Evolutionary conservation across 768 basidiomycete genomes (phyloP).

Genomic region (Boletales sp.): DNA sequence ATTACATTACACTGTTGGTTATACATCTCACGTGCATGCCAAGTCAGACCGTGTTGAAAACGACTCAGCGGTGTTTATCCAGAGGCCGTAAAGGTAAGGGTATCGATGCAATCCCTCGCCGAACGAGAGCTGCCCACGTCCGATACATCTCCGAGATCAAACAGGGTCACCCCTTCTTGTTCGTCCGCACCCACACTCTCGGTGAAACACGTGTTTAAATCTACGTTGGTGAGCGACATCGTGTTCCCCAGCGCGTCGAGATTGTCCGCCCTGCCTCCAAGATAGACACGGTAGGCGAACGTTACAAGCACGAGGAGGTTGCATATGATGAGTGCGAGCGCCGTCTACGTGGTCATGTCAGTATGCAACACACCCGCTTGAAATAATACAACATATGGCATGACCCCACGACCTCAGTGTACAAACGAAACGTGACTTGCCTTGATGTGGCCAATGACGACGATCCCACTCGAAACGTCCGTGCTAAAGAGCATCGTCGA

Average conservation of each 20-base stretch:
- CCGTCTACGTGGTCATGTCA: conserved; percentile 7
- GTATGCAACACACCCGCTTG: neutral
- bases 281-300: conserved; percentile 17
- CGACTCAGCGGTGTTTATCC: too few relatives aligned
- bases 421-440: conserved; percentile 5
- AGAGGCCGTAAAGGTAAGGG: too few relatives aligned
- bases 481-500: conserved; percentile 5
- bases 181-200: neutral
- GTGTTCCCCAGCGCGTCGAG: neutral
- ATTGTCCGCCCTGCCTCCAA: neutral
- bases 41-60: too few relatives aligned
- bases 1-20: too few relatives aligned
- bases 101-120: neutral
- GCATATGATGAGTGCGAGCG: conserved; percentile 24
- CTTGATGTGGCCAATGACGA: conserved; percentile 22
- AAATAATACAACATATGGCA: neutral
- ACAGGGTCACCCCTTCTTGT: neutral
- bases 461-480: neutral
- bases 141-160: neutral
- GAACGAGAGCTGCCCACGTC: neutral
- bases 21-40: too few relatives aligned
- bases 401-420: too few relatives aligned
- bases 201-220: conserved; percentile 4
- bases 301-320: conserved; percentile 24
- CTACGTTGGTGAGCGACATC: conserved; percentile 14